These are phyloP conservation scores for Parathielavia hyrcaniae DNA, from an alignment of 495 filamentous ascomycete species.

Conservation along the genomic window DNA sequence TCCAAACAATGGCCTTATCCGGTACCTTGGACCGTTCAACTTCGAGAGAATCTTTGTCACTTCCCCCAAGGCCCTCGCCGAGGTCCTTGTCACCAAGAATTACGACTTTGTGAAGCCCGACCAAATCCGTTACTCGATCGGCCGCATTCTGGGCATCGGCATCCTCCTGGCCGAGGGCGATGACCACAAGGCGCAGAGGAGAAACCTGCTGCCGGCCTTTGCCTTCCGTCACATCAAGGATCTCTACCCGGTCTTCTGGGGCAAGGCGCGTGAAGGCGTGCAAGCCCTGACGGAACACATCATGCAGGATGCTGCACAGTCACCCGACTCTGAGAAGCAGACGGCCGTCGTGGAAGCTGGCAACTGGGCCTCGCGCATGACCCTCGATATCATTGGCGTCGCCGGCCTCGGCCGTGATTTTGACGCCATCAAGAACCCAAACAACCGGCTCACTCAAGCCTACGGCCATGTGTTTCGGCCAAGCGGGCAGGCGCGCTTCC, in stretches of 20 bases:
- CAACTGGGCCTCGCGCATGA: constrained; percentile 63
- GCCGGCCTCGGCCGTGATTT: constrained; percentile 81
- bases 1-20: constrained; percentile 83
- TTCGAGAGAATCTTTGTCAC: constrained; percentile 62
- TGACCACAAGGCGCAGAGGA: constrained; percentile 76
- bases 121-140: constrained; percentile 50
- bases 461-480: constrained; percentile 58
- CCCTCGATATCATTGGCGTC: constrained; percentile 81
- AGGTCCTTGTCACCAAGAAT: constrained; percentile 60
- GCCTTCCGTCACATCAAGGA: constrained; percentile 79
- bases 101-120: constrained; percentile 77
- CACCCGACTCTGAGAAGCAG: constrained; percentile 35
- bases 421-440: constrained; percentile 56
- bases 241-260: constrained; percentile 79
- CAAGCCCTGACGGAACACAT: constrained; percentile 43
- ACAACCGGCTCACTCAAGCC: constrained; percentile 58
- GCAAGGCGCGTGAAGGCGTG: constrained; percentile 50
- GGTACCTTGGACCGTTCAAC: constrained; percentile 65
- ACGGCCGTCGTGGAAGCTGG: constrained; percentile 57
- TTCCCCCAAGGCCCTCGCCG: constrained; percentile 58
- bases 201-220: constrained; percentile 78
- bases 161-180: constrained; percentile 80
- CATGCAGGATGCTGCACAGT: constrained; percentile 23
- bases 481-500: constrained; percentile 32
- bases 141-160: constrained; percentile 65